Evolutionary conservation across 805 yeast genomes (phyloP), one percentile per base, ranked within the genome.

Genomic region (Sugiyamaella valdiviana): DNA sequence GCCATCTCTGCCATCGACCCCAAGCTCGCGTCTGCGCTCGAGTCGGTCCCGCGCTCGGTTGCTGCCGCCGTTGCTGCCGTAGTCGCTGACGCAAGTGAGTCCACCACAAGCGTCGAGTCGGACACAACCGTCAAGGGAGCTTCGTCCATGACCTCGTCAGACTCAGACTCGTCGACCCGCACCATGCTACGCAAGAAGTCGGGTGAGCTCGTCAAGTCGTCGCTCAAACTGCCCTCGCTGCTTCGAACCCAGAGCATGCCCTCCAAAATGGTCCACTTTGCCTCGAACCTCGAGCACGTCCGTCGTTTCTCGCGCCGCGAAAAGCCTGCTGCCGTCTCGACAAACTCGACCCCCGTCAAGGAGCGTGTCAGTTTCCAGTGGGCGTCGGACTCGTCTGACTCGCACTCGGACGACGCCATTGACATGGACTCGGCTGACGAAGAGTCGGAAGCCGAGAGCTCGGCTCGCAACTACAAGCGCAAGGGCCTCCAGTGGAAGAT

Each of bases 131-230:
- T 36, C 44, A 39, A 39, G 14, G 44, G 22, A n/a, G 14, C 49
- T 9, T 45, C 48, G 4, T 37, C 42, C 5, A 16, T 16, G 36
- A 16, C 15, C 22, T 41, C 44, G 20, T 41, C 44, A 6, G 36
- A 19, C 23, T 29, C 24, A 14, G 36, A 41, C 44, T 9, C 17
- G 4, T n/a, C 19, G 36, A 12, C 46, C 24, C 22, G 44, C n/a
- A 38, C 42, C 19, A 44, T 85, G 46, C 77, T 87, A 2, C 79
- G 95, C 43, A 90, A 89, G 64, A 89, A 89, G 64, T 79, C 88
- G 0, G 96, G 95, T n/a, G 96, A 88, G 61, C 69, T 85, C 39
- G 83, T 87, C 40, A 85, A 85, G 61, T 79, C 90, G 2, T 82
- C 86, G 12, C 70, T 87, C 48, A 83, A 82, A 59, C 51, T 56